phyloP scores from a whole-genome alignment of 495 filamentous ascomycete genomes.

The Hyphodiscus hymeniophilus region DNA sequence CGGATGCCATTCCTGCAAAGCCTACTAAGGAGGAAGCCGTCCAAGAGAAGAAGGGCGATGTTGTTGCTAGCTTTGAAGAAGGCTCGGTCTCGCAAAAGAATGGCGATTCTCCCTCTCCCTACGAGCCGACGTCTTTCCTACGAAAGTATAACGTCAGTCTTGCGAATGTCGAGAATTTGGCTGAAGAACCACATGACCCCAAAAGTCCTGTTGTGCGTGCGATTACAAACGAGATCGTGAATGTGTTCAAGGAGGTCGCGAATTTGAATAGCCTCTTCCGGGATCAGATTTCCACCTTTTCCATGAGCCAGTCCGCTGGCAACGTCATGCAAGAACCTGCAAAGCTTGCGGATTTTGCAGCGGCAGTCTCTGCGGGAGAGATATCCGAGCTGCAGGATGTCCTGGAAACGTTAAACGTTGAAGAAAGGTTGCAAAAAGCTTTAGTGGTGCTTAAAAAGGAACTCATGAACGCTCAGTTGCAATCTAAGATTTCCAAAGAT shows the following conservation, averaged over 20 bases:
- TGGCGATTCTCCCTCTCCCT: constrained; percentile 39
- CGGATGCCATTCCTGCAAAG: constrained; percentile 22
- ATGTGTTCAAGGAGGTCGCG: constrained; percentile 95
- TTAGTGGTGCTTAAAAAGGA: constrained; percentile 93
- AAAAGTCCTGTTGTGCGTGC: constrained; percentile 81
- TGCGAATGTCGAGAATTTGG: constrained; percentile 88
- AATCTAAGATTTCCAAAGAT: constrained; percentile 96
- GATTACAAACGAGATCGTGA: constrained; percentile 93
- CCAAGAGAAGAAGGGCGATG: constrained; percentile 74
- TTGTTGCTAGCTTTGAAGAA: constrained; percentile 97
- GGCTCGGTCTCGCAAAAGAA: constrained; percentile 42
- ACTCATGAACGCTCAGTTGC: constrained; percentile 92
- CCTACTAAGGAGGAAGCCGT: constrained; percentile 31
- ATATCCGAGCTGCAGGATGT: constrained; percentile 89
- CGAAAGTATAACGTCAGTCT: constrained; percentile 84
- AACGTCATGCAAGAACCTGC: constrained; percentile 92
- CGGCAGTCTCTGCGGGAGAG: constrained; percentile 86
- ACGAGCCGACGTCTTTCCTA: constrained; percentile 87
- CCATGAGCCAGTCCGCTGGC: constrained; percentile 86
- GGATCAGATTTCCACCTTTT: constrained; percentile 95
- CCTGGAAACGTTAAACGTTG: constrained; percentile 79
- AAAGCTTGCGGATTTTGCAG: constrained; percentile 94
- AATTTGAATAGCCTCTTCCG: constrained; percentile 90
- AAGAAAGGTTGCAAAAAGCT: constrained; percentile 82
- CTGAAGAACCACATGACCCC: constrained; percentile 80